Evolutionary conservation across 2,329 filamentous ascomycete genomes (phyloP).

Genomic region (Amylocarpus encephaloides): DNA sequence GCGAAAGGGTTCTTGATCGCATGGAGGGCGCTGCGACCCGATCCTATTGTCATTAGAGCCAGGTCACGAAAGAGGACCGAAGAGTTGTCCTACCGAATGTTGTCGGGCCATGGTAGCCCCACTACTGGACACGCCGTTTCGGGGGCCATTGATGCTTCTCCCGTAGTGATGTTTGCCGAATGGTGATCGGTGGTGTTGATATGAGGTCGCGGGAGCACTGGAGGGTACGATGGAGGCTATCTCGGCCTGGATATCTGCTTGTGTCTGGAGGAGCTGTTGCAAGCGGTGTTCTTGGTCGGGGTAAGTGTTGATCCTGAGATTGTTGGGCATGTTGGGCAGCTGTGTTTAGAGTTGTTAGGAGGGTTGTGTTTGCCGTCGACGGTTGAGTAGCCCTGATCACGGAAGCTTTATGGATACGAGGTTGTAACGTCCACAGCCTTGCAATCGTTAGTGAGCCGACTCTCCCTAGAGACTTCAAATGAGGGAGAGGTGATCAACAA

Average conservation of each 20-base stretch:
- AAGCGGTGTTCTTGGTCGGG: slow-evolving; percentile 15
- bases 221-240: slow-evolving; percentile 16
- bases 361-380: slow-evolving; percentile 2
- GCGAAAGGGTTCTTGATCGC: slow-evolving; percentile 23
- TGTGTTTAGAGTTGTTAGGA: slow-evolving; percentile 9
- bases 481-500: slow-evolving; percentile 10
- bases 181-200: slow-evolving; percentile 22
- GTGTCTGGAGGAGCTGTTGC: slow-evolving; percentile 22
- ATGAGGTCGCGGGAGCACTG: slow-evolving; percentile 10
- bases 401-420: slow-evolving; percentile 9
- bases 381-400: slow-evolving; percentile 5
- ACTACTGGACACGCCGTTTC: slow-evolving; percentile 25
- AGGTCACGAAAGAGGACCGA: slow-evolving; percentile 10
- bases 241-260: slow-evolving; percentile 25
- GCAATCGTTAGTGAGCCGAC: slow-evolving; percentile 10
- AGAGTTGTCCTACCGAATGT: slow-evolving; percentile 24
- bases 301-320: slow-evolving; percentile 19
- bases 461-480: neutral
- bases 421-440: slow-evolving; percentile 22
- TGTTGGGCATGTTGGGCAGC: slow-evolving; percentile 19
- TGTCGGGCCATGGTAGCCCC: slow-evolving; percentile 26
- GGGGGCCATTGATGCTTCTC: slow-evolving; percentile 22
- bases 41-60: slow-evolving; percentile 27
- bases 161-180: slow-evolving; percentile 26
- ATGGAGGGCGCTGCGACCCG: slow-evolving; percentile 19